A percentile compares a stretch with the other conserved stretches of the same genome.
phyloP scores from a whole-genome alignment of 2,329 filamentous ascomycete genomes.

The Penicillium sp. region DNA sequence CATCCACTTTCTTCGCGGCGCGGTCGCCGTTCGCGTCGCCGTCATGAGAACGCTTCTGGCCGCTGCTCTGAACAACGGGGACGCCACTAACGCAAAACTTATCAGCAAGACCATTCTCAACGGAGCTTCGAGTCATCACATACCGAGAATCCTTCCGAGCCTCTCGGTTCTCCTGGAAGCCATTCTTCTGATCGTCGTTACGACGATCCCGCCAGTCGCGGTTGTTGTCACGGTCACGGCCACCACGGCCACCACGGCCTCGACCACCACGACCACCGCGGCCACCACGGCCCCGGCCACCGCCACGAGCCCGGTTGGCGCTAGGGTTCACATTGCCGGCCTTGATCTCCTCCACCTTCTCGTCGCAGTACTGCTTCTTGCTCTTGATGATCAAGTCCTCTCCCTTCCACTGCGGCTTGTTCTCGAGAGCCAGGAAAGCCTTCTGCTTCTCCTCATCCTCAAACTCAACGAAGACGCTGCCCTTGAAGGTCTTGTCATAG shows the following conservation, averaged over 20 bases:
- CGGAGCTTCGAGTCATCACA: background rate
- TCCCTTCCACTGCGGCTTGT: slow-evolving; percentile 80
- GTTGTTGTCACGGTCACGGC: slow-evolving; percentile 29
- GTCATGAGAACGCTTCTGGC: slow-evolving; percentile 49
- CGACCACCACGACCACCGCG: slow-evolving; percentile 44
- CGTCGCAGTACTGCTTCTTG: slow-evolving; percentile 83
- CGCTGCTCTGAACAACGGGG: slow-evolving; percentile 43
- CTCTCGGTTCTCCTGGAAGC: slow-evolving; percentile 33
- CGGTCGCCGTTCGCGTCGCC: slow-evolving; percentile 40
- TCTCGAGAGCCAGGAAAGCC: slow-evolving; percentile 75
- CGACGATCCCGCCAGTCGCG: slow-evolving; percentile 47
- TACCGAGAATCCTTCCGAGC: slow-evolving; percentile 45
- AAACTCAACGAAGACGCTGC: slow-evolving; percentile 95
- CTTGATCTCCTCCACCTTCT: slow-evolving; percentile 70
- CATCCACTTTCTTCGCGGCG: slow-evolving; percentile 50
- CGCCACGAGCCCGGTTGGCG: slow-evolving; percentile 40
- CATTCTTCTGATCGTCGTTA: slow-evolving; percentile 44
- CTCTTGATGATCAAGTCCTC: slow-evolving; percentile 77
- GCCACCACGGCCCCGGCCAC: slow-evolving; percentile 38
- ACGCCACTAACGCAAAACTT: slow-evolving; percentile 37
- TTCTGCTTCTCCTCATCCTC: slow-evolving; percentile 72
- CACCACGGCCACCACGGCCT: slow-evolving; percentile 27
- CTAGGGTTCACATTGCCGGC: slow-evolving; percentile 66
- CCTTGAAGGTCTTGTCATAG: slow-evolving; percentile 77
- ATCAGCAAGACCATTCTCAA: background rate